phyloP scores from a whole-genome alignment of 257 asterid species.

The Petunia axillaris region DNA sequence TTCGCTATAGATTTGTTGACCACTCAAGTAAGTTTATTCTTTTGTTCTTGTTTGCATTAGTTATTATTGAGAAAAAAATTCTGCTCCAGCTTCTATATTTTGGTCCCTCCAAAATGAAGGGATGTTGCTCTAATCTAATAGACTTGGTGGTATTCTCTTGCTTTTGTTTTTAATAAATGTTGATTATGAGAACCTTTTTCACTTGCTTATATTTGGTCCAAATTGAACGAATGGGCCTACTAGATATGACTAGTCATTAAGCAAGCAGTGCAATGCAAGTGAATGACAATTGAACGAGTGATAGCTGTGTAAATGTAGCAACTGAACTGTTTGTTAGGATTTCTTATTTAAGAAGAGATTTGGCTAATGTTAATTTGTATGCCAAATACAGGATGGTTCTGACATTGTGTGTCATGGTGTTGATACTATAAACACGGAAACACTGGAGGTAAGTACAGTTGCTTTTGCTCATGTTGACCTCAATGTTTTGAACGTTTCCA shows the following conservation, averaged over 20 bases:
- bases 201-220: not conserved
- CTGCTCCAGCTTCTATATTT: not conserved
- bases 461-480: not conserved
- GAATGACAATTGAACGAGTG: too few relatives aligned
- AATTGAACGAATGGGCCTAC: too few relatives aligned
- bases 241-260: too few relatives aligned
- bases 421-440: constrained; percentile 81
- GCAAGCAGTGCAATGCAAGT: too few relatives aligned
- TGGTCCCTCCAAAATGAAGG: not conserved
- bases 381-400: constrained; percentile 71
- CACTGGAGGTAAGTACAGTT: constrained; percentile 60
- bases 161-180: constrained; percentile 17
- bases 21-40: constrained; percentile 60
- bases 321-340: too few relatives aligned
- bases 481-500: not conserved
- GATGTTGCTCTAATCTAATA: not conserved
- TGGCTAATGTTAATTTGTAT: constrained; percentile 30
- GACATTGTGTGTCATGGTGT: constrained; percentile 84
- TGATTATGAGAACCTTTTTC: not conserved
- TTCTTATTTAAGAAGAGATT: not conserved
- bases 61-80: not conserved
- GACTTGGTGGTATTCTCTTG: not conserved
- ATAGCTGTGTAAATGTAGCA: too few relatives aligned
- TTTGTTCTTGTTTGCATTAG: too few relatives aligned
- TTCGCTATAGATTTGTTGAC: constrained; percentile 92